Conservation (phyloP, 2,329 filamentous ascomycete genomes). For the Penicillium aurantiogriseum region DNA sequence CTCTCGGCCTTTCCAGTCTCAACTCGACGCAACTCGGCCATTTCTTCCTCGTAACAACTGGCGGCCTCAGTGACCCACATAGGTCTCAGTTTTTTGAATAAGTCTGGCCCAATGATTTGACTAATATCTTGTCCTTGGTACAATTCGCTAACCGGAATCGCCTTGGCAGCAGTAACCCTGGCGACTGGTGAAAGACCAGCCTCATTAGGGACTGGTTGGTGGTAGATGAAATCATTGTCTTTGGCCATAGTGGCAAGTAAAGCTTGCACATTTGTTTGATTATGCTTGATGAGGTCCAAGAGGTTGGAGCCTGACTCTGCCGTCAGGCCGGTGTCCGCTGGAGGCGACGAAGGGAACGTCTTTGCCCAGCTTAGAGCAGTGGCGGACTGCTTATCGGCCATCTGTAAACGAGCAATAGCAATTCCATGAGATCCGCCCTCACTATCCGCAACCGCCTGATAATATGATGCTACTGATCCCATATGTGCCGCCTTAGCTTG, state of each 20-base stretch:
- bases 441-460: slow-evolving; percentile 86
- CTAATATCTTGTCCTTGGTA: slow-evolving; percentile 98
- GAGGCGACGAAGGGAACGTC: slow-evolving; percentile 75
- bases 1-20: slow-evolving; percentile 92
- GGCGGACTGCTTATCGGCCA: slow-evolving; percentile 74
- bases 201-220: slow-evolving; percentile 84
- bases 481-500: slow-evolving; percentile 76
- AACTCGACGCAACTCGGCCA: slow-evolving; percentile 89
- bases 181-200: slow-evolving; percentile 76
- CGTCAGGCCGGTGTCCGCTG: slow-evolving; percentile 77
- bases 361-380: slow-evolving; percentile 75
- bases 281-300: slow-evolving; percentile 79
- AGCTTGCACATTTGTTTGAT: slow-evolving; percentile 75
- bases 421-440: slow-evolving; percentile 84
- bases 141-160: slow-evolving; percentile 92
- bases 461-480: slow-evolving; percentile 85
- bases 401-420: slow-evolving; percentile 77
- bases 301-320: slow-evolving; percentile 74
- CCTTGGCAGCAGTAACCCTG: slow-evolving; percentile 92
- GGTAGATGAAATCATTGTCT: slow-evolving; percentile 98
- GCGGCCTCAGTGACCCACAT: slow-evolving; percentile 95
- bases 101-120: slow-evolving; percentile 91
- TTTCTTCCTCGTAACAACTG: slow-evolving; percentile 96
- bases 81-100: slow-evolving; percentile 95
- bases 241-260: slow-evolving; percentile 74